Evolutionary conservation across 352 stramenopile species (phyloP).

Genomic region (Phytophthora parvispora): DNA sequence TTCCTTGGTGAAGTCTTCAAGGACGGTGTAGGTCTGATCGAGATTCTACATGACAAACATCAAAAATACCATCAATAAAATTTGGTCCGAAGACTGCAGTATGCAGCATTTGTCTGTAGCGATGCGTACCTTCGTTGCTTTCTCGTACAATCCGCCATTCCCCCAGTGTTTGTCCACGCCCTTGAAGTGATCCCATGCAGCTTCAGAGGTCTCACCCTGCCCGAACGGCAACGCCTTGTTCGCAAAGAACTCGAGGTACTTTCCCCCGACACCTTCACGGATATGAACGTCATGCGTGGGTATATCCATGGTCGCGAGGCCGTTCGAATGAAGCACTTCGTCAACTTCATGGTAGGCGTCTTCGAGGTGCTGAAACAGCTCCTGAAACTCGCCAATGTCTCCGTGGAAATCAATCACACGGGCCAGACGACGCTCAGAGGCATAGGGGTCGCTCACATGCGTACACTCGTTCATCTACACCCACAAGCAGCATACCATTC

Average conservation of each 20-base stretch:
- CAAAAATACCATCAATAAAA: too few relatives aligned
- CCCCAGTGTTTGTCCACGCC: constrained; percentile 33
- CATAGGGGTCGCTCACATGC: constrained; percentile 22
- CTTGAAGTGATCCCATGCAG: constrained; percentile 42
- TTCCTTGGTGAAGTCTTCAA: constrained; percentile 32
- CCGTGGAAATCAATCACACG: constrained; percentile 35
- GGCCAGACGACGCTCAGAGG: constrained; percentile 27
- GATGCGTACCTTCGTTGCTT: constrained; percentile 30
- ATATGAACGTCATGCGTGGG: constrained; percentile 38
- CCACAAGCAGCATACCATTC: too few relatives aligned
- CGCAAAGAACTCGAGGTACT: constrained; percentile 45
- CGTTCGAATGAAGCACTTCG: constrained; percentile 32
- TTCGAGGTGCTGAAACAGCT: constrained; percentile 40
- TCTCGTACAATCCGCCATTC: constrained; percentile 39
- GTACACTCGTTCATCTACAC: constrained; percentile 37
- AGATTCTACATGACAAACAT: constrained; percentile 28
- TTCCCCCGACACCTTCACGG: constrained; percentile 40
- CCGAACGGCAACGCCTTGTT: constrained; percentile 44
- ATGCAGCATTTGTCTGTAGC: too few relatives aligned
- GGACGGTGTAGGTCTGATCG: constrained; percentile 36
- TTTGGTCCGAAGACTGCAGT: too few relatives aligned
- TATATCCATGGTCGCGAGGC: constrained; percentile 39
- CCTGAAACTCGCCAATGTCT: constrained; percentile 38
- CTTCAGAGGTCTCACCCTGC: constrained; percentile 29
- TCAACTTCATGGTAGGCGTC: constrained; percentile 39